Evolutionary conservation across 208 protist genomes (phyloP), one percentile per base, ranked within the genome.

Genomic region (Crithidia fasciculata): DNA sequence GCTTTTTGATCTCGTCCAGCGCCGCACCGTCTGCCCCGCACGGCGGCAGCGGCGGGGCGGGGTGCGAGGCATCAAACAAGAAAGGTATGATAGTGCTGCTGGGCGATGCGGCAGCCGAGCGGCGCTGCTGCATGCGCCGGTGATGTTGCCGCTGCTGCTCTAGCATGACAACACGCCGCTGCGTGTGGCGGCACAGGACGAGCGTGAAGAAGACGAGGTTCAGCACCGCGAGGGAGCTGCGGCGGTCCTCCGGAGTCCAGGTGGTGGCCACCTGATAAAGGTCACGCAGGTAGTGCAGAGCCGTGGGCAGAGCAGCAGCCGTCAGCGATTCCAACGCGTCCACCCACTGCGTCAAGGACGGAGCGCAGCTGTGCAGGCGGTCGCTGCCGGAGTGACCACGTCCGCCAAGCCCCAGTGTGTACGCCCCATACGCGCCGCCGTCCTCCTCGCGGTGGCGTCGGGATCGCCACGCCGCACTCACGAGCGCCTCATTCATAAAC

Each of bases 181-280:
- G 53, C 47, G 67, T 59, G 18, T 69, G 68, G 4, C 78, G 73
- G 45, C 57, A 80, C n/a, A 78, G 44, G 18, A 81, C 76, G 8
- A 82, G 44, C 4, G 61, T 69, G 43, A 77, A 81, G 65, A 88
- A 88, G 56, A 81, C 47, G n/a, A 88, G 65, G 70, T 85, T 82
- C 37, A 80, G 71, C 39, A 88, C 56, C 9, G 76, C 71, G n/a
- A 62, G 4, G 44, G 57, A 54, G 63, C 80, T 80, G 8, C 41
- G 59, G 7, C 68, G 78, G 37, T 64, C 72, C 2, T 41, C 41
- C 8, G 61, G 41, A 8, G 19, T 78, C 77, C 59, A 54, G n/a
- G 54, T 13, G 8, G 56, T 55, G 45, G 77, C 53, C 40, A 64
- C 15, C 16, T 59, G 60, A 65, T 77, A 81, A 4, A 78, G 68